phyloP scores from a whole-genome alignment of 192 early-diverging fungal genomes.

The Coemansia erecta region DNA sequence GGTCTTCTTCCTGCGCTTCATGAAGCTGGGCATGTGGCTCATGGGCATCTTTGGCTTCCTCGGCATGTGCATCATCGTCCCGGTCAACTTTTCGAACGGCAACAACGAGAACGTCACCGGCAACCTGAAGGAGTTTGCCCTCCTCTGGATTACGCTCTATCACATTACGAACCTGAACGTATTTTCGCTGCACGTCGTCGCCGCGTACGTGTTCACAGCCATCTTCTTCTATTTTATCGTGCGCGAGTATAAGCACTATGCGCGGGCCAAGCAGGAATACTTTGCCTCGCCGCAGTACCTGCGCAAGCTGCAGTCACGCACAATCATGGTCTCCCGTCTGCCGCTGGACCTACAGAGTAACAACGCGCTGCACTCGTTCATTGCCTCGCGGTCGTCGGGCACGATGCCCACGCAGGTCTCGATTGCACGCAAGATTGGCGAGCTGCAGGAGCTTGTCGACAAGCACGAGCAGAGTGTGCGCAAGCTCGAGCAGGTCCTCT shows the following conservation, averaged over 20 bases:
- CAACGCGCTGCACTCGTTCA: slow-evolving; percentile 52
- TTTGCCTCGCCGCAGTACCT: slow-evolving; percentile 62
- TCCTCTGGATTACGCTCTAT: slow-evolving; percentile 49
- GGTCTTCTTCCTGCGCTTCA: slow-evolving; percentile 67
- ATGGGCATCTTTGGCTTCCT: slow-evolving; percentile 57
- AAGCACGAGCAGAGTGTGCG: slow-evolving; percentile 64
- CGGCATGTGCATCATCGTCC: slow-evolving; percentile 62
- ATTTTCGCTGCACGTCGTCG: slow-evolving; percentile 62
- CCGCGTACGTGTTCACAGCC: slow-evolving; percentile 59
- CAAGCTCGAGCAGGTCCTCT: slow-evolving; percentile 63
- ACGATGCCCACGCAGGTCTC: slow-evolving; percentile 57
- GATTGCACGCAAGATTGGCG: slow-evolving; percentile 64
- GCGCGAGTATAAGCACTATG: slow-evolving; percentile 55
- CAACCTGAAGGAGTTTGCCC: slow-evolving; percentile 31
- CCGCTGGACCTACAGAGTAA: slow-evolving; percentile 60
- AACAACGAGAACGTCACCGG: slow-evolving; percentile 40
- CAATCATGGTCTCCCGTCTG: slow-evolving; percentile 65
- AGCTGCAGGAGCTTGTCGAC: slow-evolving; percentile 64
- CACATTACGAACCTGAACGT: slow-evolving; percentile 54
- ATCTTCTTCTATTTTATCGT: slow-evolving; percentile 56
- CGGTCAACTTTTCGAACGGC: slow-evolving; percentile 64
- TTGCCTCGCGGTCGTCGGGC: slow-evolving; percentile 42
- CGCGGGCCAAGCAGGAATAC: slow-evolving; percentile 55
- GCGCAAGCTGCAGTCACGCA: slow-evolving; percentile 64
- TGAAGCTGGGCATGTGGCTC: slow-evolving; percentile 60